These are phyloP conservation scores for Quercus engelmannii DNA, from an alignment of 306 rosid genomes.

Conservation along the genomic window DNA sequence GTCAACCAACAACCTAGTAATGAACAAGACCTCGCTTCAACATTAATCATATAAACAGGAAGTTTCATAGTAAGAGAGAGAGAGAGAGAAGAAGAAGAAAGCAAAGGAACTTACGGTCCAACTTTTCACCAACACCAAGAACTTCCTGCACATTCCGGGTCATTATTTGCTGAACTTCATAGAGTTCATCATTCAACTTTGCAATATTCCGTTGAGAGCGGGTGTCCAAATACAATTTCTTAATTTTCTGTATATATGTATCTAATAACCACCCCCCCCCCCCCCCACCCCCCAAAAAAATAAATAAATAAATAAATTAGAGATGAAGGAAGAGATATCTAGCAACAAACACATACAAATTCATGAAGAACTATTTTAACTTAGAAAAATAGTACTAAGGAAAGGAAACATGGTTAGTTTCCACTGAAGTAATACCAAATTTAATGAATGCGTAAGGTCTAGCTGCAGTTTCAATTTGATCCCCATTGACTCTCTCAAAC, in stretches of 20 bases:
- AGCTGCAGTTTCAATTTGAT: slow-evolving; percentile 97
- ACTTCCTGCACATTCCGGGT: slow-evolving; percentile 99
- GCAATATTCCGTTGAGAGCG: slow-evolving; percentile 93
- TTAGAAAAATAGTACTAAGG: neutral
- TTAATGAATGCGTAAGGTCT: slow-evolving; percentile 98
- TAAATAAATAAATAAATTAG: neutral
- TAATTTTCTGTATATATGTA: slow-evolving; percentile 88
- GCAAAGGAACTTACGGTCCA: slow-evolving; percentile 77
- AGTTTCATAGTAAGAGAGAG: too few species aligned
- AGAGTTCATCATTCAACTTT: slow-evolving; percentile 94
- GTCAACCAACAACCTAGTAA: neutral
- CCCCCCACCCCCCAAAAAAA: neutral
- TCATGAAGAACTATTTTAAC: neutral
- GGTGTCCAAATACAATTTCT: slow-evolving; percentile 96
- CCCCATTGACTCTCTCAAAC: slow-evolving; percentile 84
- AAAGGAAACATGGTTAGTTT: neutral
- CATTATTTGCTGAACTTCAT: slow-evolving; percentile 98
- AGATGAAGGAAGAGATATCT: neutral
- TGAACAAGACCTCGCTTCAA: neutral
- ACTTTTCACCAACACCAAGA: slow-evolving; percentile 98
- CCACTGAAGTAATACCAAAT: slow-evolving; percentile 54
- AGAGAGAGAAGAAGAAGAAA: neutral
- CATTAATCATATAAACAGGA: too few species aligned
- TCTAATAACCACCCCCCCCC: slow-evolving; percentile 42
- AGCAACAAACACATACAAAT: neutral